Percentiles rank a stretch among this genome's conserved stretches.
Conservation (phyloP, 2,329 filamentous ascomycete species). For the Aspergillus melleus region DNA sequence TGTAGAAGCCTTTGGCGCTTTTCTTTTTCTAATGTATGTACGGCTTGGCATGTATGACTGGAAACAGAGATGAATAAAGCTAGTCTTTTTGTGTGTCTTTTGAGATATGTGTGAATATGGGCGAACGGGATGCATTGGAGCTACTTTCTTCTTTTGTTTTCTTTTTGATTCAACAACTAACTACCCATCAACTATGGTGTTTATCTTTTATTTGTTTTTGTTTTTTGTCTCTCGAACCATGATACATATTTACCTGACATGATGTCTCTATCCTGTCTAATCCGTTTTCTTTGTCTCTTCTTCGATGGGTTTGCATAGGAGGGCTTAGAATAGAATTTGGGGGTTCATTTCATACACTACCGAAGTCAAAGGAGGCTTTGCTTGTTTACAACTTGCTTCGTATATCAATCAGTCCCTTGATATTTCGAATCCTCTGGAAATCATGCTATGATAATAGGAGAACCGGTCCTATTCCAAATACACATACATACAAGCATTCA, state of each 20-base stretch:
- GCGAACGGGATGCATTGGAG: conserved; percentile 12
- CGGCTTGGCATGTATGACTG: conserved; percentile 23
- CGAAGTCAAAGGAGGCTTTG: neutral
- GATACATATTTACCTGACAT: neutral
- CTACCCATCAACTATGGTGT: neutral
- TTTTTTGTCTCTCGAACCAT: neutral
- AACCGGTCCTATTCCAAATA: neutral
- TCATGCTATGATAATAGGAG: neutral
- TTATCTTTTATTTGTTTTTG: neutral
- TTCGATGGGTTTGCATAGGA: conserved; percentile 8
- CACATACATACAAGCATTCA: neutral
- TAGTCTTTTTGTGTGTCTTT: conserved; percentile 13
- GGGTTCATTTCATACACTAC: neutral
- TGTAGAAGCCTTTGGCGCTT: conserved; percentile 12
- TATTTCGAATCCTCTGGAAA: neutral
- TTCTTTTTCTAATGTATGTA: conserved; percentile 21
- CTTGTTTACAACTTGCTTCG: neutral
- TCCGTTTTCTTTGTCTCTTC: conserved; percentile 7
- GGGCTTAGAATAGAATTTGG: conserved; percentile 1
- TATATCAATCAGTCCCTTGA: neutral
- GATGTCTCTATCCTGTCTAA: neutral
- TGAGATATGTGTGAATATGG: conserved; percentile 16
- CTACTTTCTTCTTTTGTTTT: conserved; percentile 1
- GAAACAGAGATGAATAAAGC: conserved; percentile 14
- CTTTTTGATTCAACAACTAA: conserved; percentile 1